Base-by-base conservation (phyloP, 108 stramenopile genomes). In the Conticribra weissflogii region DNA sequence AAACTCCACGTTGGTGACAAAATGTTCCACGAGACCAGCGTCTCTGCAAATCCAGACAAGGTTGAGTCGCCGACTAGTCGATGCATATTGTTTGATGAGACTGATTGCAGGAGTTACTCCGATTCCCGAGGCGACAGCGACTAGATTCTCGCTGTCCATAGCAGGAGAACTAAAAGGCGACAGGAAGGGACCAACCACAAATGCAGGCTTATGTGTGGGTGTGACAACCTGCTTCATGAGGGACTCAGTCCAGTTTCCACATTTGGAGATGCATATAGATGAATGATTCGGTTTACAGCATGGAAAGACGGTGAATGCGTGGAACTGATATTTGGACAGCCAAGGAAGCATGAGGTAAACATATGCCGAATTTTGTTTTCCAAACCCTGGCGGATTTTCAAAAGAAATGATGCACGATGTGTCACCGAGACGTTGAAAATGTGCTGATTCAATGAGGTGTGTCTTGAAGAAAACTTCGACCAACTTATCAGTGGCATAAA, bases 41-140 rank as follows among this genome's bases (percentile, higher is more conserved):
- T 80, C 79, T 18, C 79, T 45, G 44, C 73, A 75, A 18, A 80
- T 73, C 79, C 79, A 80, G 15, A 80, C 53, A 31, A 80, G 33
- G 27, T 80, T 80, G 34, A 74, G 31, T 22, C 66, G 60, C 31
- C 79, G 68, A 31, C 41, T 54, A n/a, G 79, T 75, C 5, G 23
- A 49, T 18, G 63, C 54, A 45, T 74, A 70, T 28, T 74, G 62
- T 25, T 69, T 56, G 58, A 80, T 74, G 17, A 80, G 18, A 28
- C 50, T 54, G 19, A 75, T 53, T 2, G 74, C 66, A 22, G 79
- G 79, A 23, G 79, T 80, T 2, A 80, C 69, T 28, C 74, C 79
- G 23, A 80, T 80, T 7, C 79, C 79, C 28, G 74, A 70, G 17
- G 79, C 74, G 1, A 80, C 79, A 3, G 68, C 74, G 18, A 80